A percentile compares a stretch with the other conserved stretches of the same genome.
These are phyloP conservation scores for Solanum clarkiae DNA, from an alignment of 257 asterid genomes.

Conservation along the genomic window DNA sequence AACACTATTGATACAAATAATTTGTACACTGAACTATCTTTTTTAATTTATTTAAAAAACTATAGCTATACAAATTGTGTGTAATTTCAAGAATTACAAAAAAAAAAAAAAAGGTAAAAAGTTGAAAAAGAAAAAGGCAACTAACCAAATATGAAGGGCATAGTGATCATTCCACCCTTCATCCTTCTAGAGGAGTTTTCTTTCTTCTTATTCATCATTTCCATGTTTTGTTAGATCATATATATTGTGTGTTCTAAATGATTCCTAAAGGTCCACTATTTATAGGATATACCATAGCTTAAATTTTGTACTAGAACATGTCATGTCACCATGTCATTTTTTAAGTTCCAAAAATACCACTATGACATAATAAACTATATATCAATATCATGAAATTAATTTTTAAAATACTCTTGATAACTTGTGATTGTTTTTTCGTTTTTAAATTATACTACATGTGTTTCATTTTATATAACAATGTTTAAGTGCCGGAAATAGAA, in stretches of 20 bases:
- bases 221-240: neutral
- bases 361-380: neutral
- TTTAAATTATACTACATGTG: neutral
- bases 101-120: neutral
- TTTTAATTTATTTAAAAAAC: neutral
- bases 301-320: neutral
- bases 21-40: neutral
- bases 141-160: constrained; percentile 93
- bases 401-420: neutral
- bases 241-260: constrained; percentile 1
- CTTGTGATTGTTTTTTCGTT: neutral
- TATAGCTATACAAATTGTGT: neutral
- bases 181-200: constrained; percentile 7
- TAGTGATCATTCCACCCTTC: constrained; percentile 73
- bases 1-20: neutral
- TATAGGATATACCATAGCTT: constrained; percentile 23
- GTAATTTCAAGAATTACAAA: neutral
- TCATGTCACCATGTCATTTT: neutral
- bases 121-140: neutral
- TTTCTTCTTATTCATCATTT: constrained; percentile 21
- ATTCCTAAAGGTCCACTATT: constrained; percentile 5
- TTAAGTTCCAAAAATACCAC: neutral
- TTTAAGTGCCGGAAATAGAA: neutral
- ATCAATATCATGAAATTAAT: neutral
- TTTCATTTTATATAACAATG: neutral